Evolutionary conservation across 139 green algal species (phyloP).

Genomic region (Coelastrella sp.): DNA sequence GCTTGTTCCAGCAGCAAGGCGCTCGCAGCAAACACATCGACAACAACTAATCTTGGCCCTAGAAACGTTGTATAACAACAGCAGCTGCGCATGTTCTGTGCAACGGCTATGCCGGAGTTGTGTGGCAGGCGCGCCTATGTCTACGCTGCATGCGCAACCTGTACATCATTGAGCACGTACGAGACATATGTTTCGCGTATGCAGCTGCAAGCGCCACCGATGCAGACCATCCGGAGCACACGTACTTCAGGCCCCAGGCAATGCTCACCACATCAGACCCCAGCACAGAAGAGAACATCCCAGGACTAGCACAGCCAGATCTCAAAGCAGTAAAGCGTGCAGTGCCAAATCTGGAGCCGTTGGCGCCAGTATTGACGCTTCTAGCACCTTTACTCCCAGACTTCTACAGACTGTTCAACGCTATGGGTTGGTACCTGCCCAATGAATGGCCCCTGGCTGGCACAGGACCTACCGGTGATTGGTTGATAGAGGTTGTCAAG

Average conservation of each 20-base stretch:
- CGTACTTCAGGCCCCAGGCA: constrained; percentile 9
- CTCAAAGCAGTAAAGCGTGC: constrained; percentile 5
- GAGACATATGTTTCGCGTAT: neutral
- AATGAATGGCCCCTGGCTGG: neutral
- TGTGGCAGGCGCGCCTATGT: neutral
- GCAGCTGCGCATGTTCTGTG: too few species aligned
- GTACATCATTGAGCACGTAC: neutral
- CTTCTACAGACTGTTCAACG: neutral
- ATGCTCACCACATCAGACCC: neutral
- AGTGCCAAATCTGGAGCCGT: neutral
- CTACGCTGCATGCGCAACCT: neutral
- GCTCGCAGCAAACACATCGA: too few species aligned
- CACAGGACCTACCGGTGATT: constrained; percentile 8
- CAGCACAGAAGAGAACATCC: constrained; percentile 17
- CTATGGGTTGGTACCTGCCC: constrained; percentile 5
- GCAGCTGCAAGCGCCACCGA: neutral
- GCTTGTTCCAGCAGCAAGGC: neutral
- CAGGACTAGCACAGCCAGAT: neutral
- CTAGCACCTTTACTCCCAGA: constrained; percentile 10
- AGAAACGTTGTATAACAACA: too few species aligned
- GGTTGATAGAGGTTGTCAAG: neutral
- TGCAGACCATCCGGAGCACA: neutral
- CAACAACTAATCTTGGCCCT: too few species aligned
- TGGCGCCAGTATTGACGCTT: neutral
- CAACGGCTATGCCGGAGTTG: too few species aligned